phyloP scores from a whole-genome alignment of 495 filamentous ascomycete species.

The Friedmanniomyces simplex region DNA sequence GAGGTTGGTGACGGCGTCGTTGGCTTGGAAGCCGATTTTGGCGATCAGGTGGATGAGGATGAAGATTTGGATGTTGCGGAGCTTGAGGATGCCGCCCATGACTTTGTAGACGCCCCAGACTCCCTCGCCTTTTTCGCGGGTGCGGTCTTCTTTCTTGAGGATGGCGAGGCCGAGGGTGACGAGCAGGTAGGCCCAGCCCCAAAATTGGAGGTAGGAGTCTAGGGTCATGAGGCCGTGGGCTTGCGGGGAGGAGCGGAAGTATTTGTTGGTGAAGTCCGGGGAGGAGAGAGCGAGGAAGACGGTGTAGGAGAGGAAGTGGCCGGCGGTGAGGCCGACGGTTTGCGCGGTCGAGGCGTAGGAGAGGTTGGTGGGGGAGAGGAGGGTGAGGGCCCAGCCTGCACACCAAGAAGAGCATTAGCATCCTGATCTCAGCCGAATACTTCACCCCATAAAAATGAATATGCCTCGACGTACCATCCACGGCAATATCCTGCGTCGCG shows the following conservation, averaged over 20 bases:
- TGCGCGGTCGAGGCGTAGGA: slow-evolving; percentile 96
- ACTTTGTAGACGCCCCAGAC: slow-evolving; percentile 90
- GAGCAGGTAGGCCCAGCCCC: slow-evolving; percentile 86
- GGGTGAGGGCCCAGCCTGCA: slow-evolving; percentile 80
- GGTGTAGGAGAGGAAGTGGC: slow-evolving; percentile 92
- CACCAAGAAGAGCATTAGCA: too few relatives aligned
- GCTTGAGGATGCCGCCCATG: slow-evolving; percentile 90
- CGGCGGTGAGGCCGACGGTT: slow-evolving; percentile 89
- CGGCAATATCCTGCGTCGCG: slow-evolving; percentile 96
- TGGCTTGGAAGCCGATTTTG: slow-evolving; percentile 98
- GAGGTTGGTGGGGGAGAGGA: slow-evolving; percentile 82
- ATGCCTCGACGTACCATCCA: slow-evolving; percentile 52
- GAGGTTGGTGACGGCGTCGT: slow-evolving; percentile 91
- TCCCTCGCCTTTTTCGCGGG: slow-evolving; percentile 67
- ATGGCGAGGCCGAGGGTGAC: slow-evolving; percentile 74
- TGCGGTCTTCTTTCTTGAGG: slow-evolving; percentile 84
- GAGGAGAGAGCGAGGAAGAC: slow-evolving; percentile 95
- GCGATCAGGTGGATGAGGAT: slow-evolving; percentile 93
- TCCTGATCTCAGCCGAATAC: too few relatives aligned
- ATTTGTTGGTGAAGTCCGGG: slow-evolving; percentile 86
- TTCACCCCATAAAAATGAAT: too few relatives aligned
- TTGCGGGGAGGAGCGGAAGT: slow-evolving; percentile 61
- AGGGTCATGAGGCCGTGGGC: slow-evolving; percentile 70
- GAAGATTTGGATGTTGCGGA: slow-evolving; percentile 92
- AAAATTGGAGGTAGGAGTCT: slow-evolving; percentile 83